Percentiles rank a stretch among this genome's conserved stretches.
Conservation (phyloP, 1,284 basidiomycete genomes). For the Rhodotorula sp. region DNA sequence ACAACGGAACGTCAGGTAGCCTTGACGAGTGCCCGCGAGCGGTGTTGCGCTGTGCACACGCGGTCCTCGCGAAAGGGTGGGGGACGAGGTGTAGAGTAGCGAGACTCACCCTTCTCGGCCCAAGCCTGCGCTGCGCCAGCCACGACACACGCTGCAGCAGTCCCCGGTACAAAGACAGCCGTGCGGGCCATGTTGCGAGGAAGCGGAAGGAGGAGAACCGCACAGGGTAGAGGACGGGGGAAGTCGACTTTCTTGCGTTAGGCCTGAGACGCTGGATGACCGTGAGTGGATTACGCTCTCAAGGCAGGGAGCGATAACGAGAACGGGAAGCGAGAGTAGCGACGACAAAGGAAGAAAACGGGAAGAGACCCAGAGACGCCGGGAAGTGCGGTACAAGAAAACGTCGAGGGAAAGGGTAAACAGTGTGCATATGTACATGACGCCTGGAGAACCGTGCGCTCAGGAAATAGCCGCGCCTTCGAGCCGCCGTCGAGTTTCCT, state of each 20-base stretch:
- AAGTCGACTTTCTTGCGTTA: background rate
- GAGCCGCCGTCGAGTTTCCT: background rate
- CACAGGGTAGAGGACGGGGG: background rate
- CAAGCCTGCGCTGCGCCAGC: conserved; percentile 1
- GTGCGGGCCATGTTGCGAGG: conserved; percentile 1
- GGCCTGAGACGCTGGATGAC: background rate
- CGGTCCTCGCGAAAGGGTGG: background rate
- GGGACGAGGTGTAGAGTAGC: background rate
- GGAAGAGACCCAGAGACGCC: background rate
- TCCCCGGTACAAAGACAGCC: background rate
- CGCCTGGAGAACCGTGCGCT: too few species aligned
- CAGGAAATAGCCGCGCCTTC: background rate
- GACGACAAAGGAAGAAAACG: background rate
- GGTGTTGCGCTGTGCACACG: background rate
- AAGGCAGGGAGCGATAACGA: background rate
- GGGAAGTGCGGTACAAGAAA: background rate
- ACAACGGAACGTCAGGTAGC: background rate
- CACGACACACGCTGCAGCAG: conserved; percentile 2
- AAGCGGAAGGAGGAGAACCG: background rate
- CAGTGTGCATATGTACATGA: background rate
- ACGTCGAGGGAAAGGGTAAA: background rate
- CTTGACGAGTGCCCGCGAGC: too few species aligned
- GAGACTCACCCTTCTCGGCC: background rate
- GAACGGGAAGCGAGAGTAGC: background rate
- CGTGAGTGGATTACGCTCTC: background rate